These are phyloP conservation scores for Auriscalpium vulgare DNA, from an alignment of 768 basidiomycete genomes.

Conservation along the genomic window DNA sequence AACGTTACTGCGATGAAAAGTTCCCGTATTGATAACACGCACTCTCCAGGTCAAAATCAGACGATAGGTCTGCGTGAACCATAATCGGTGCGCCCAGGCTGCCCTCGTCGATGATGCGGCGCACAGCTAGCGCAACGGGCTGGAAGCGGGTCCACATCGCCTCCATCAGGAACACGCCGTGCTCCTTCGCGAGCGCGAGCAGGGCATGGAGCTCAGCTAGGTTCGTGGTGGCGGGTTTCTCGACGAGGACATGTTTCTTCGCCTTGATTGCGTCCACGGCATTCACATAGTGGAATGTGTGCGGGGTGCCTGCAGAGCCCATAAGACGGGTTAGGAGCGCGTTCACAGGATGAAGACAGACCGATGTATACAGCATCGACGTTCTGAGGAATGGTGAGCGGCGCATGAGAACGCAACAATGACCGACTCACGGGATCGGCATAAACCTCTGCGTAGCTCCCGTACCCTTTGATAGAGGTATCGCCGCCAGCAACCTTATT, in stretches of 20 bases:
- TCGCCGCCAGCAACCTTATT: slow-evolving; percentile 40
- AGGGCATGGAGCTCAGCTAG: slow-evolving; percentile 68
- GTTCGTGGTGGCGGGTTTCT: slow-evolving; percentile 83
- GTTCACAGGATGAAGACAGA: slow-evolving; percentile 12
- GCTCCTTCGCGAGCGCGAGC: slow-evolving; percentile 63
- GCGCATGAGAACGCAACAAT: not conserved
- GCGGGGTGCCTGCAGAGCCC: slow-evolving; percentile 58
- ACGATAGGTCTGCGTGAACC: slow-evolving; percentile 72
- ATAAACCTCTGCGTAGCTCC: slow-evolving; percentile 50
- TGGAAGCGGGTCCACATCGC: slow-evolving; percentile 85
- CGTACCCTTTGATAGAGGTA: slow-evolving; percentile 55
- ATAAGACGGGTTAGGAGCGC: not conserved
- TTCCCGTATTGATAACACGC: slow-evolving; percentile 16
- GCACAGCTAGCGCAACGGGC: slow-evolving; percentile 57
- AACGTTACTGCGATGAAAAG: not conserved
- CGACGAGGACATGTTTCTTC: slow-evolving; percentile 81
- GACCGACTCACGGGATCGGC: slow-evolving; percentile 1
- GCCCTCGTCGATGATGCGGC: slow-evolving; percentile 53
- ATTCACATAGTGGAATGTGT: slow-evolving; percentile 76
- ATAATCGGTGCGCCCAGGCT: slow-evolving; percentile 59
- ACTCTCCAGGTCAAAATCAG: slow-evolving; percentile 61
- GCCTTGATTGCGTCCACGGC: slow-evolving; percentile 68
- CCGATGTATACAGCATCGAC: slow-evolving; percentile 77
- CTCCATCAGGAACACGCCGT: slow-evolving; percentile 87
- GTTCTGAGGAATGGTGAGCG: slow-evolving; percentile 26